phyloP scores from a whole-genome alignment of 345 rosid species.

The Populus nigra region DNA sequence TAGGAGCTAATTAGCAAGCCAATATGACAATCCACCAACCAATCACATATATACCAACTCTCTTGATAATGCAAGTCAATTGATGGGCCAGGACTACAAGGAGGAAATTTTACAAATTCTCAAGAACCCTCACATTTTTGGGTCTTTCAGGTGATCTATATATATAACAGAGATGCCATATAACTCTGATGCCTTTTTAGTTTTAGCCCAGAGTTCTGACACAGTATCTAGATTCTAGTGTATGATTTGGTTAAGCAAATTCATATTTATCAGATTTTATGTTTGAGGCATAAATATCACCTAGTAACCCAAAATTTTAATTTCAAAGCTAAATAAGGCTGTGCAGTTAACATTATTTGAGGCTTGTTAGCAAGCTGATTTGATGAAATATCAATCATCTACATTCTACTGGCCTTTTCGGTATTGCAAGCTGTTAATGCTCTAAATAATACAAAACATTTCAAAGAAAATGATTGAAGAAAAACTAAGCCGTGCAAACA shows the following conservation, averaged over 20 bases:
- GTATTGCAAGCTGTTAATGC: not conserved
- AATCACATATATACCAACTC: not conserved
- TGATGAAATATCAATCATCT: not conserved
- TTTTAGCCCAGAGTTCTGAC: not conserved
- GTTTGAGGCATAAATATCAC: not conserved
- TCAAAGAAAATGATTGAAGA: not conserved
- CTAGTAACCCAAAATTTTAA: not conserved
- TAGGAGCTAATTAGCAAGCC: not conserved
- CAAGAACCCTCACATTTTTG: no score
- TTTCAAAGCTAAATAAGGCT: not conserved
- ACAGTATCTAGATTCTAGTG: not conserved
- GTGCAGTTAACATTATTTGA: not conserved
- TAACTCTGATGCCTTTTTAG: not conserved
- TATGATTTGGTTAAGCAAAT: not conserved
- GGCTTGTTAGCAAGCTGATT: not conserved
- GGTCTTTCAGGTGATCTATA: no score
- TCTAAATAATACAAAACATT: not conserved
- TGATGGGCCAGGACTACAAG: not conserved
- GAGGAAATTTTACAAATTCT: not conserved
- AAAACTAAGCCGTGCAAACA: not conserved
- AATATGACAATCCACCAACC: not conserved
- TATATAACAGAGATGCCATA: not conserved
- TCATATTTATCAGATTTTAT: not conserved
- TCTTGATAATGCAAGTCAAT: not conserved
- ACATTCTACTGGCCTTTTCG: not conserved